A percentile compares a stretch with the other conserved stretches of the same genome.
These are phyloP conservation scores for Saccharomycopsis javanensis DNA, from an alignment of 805 yeast species.

Conservation along the genomic window DNA sequence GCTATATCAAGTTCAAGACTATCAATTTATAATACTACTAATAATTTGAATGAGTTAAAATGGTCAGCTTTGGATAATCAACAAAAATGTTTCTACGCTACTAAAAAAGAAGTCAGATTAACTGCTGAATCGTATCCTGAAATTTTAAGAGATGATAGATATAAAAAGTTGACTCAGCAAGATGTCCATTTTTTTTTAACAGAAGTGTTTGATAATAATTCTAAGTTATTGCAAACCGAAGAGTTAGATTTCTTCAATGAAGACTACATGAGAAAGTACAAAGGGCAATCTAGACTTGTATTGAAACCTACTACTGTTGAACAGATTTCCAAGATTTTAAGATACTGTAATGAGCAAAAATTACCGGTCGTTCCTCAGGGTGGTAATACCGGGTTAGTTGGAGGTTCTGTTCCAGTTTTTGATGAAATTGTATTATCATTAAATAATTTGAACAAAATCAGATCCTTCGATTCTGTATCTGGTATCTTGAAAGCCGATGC, in stretches of 20 bases:
- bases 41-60: background rate
- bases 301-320: constrained; percentile 74
- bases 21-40: background rate
- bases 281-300: constrained; percentile 76
- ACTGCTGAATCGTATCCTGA: constrained; percentile 65
- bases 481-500: constrained; percentile 88
- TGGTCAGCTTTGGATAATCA: background rate
- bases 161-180: constrained; percentile 39
- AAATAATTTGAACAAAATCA: constrained; percentile 60
- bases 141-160: constrained; percentile 42
- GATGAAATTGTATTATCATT: constrained; percentile 78
- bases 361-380: constrained; percentile 94
- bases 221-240: constrained; percentile 38
- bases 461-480: constrained; percentile 71
- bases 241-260: constrained; percentile 69
- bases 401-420: constrained; percentile 87
- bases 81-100: background rate
- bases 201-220: constrained; percentile 42
- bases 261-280: constrained; percentile 91
- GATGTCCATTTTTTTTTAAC: constrained; percentile 56
- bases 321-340: constrained; percentile 66
- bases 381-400: constrained; percentile 94
- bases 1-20: background rate
- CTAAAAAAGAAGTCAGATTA: constrained; percentile 31
- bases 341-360: constrained; percentile 66